These are phyloP conservation scores for Calonectria hawksworthii DNA, from an alignment of 2,329 filamentous ascomycete species.

Conservation along the genomic window DNA sequence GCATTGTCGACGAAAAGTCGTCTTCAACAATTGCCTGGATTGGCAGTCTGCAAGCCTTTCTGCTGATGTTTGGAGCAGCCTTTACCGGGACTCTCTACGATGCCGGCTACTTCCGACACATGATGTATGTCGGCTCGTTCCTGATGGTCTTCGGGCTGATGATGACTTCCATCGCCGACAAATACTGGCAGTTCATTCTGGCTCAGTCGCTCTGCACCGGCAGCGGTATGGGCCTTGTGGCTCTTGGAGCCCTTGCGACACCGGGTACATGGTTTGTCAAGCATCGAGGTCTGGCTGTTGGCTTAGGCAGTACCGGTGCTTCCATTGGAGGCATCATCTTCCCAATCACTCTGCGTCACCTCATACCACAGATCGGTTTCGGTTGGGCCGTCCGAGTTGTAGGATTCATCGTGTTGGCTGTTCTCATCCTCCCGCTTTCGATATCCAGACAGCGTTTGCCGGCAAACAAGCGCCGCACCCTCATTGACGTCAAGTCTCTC, in stretches of 20 bases:
- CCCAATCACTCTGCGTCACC: constrained; percentile 52
- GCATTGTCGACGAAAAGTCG: constrained; percentile 38
- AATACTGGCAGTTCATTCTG: constrained; percentile 45
- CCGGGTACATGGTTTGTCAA: neutral
- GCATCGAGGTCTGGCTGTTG: constrained; percentile 55
- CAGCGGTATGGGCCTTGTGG: neutral
- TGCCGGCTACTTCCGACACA: constrained; percentile 51
- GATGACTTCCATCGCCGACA: constrained; percentile 52
- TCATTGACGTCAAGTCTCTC: constrained; percentile 39
- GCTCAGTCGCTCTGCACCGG: neutral
- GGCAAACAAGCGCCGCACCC: constrained; percentile 42
- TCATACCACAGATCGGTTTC: constrained; percentile 48
- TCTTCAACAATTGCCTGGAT: constrained; percentile 53
- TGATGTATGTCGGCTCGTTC: constrained; percentile 50
- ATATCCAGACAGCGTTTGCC: constrained; percentile 26
- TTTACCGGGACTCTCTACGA: constrained; percentile 57
- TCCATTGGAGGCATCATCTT: constrained; percentile 55
- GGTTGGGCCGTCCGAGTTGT: constrained; percentile 2
- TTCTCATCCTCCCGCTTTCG: constrained; percentile 36
- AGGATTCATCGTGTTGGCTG: constrained; percentile 41
- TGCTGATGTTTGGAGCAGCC: constrained; percentile 54
- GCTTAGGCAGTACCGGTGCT: constrained; percentile 57
- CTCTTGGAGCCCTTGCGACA: neutral
- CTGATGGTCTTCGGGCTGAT: constrained; percentile 56
- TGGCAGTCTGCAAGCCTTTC: constrained; percentile 53